Evolutionary conservation across 2,329 filamentous ascomycete species (phyloP).

Genomic region (Lachnellula occidentalis): DNA sequence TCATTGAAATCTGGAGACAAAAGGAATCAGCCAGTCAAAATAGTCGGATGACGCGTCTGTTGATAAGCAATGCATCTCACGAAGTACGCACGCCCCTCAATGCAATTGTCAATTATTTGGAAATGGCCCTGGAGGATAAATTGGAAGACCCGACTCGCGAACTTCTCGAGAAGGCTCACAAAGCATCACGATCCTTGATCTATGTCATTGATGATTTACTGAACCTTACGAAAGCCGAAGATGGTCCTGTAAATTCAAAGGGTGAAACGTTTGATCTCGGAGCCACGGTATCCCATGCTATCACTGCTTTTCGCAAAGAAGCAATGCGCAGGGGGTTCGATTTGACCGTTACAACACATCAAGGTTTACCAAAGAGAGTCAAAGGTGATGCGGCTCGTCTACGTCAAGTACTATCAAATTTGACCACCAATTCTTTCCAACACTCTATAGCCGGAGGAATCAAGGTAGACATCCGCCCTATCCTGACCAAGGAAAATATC

Average conservation of each 20-base stretch:
- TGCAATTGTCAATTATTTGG: conserved; percentile 21
- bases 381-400: conserved; percentile 20
- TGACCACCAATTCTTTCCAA: conserved; percentile 23
- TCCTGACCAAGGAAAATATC: conserved; percentile 7
- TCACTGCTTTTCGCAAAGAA: conserved; percentile 16
- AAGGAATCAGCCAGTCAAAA: conserved; percentile 17
- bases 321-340: conserved; percentile 19
- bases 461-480: conserved; percentile 20
- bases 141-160: conserved; percentile 18
- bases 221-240: conserved; percentile 20
- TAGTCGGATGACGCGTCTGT: conserved; percentile 14
- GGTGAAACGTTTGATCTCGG: conserved; percentile 19
- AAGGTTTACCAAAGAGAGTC: conserved; percentile 19
- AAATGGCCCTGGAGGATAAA: conserved; percentile 20
- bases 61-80: conserved; percentile 21
- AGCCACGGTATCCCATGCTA: conserved; percentile 13
- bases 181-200: conserved; percentile 18
- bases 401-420: conserved; percentile 18
- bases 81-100: conserved; percentile 23
- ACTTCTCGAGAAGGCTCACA: conserved; percentile 16
- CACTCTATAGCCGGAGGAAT: conserved; percentile 16
- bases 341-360: conserved; percentile 16
- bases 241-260: conserved; percentile 3
- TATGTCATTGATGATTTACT: conserved; percentile 20
- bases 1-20: conserved; percentile 23